These are phyloP conservation scores for Trichoderma cornu-damae DNA, from an alignment of 2,329 filamentous ascomycete species.

Conservation along the genomic window DNA sequence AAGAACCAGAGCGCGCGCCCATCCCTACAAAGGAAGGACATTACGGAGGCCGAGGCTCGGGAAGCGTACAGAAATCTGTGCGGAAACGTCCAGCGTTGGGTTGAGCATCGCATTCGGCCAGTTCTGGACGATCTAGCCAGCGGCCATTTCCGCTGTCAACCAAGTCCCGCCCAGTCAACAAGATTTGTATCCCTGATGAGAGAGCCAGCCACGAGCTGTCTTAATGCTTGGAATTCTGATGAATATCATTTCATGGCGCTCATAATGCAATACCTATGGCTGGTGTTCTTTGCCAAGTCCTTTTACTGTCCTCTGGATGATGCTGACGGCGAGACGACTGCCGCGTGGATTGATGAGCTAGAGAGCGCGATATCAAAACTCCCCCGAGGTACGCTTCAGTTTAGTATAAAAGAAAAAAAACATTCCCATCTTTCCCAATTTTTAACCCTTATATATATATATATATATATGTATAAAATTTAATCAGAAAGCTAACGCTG, in stretches of 20 bases:
- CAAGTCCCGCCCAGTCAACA: slow-evolving; percentile 27
- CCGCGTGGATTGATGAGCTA: slow-evolving; percentile 33
- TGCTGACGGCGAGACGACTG: slow-evolving; percentile 28
- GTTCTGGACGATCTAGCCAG: slow-evolving; percentile 32
- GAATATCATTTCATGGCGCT: slow-evolving; percentile 34
- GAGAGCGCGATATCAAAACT: slow-evolving; percentile 33
- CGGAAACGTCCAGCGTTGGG: slow-evolving; percentile 35
- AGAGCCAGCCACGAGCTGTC: slow-evolving; percentile 33
- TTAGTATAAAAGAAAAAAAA: too few relatives aligned
- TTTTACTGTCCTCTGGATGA: slow-evolving; percentile 37
- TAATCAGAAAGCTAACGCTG: slow-evolving; percentile 17
- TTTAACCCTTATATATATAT: too few relatives aligned
- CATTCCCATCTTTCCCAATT: background rate
- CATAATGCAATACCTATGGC: slow-evolving; percentile 37
- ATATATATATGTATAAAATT: too few relatives aligned
- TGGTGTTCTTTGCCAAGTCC: slow-evolving; percentile 33
- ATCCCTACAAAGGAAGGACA: slow-evolving; percentile 32
- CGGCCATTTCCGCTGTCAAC: slow-evolving; percentile 25
- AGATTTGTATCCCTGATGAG: slow-evolving; percentile 33
- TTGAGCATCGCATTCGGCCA: slow-evolving; percentile 31
- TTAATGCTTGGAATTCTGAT: slow-evolving; percentile 31
- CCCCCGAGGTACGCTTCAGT: slow-evolving; percentile 28
- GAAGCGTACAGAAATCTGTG: slow-evolving; percentile 33
- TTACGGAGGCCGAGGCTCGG: slow-evolving; percentile 34
- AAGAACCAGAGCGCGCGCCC: slow-evolving; percentile 32